Base-by-base conservation (phyloP, 345 rosid genomes). In the Pelargonium nanum region DNA sequence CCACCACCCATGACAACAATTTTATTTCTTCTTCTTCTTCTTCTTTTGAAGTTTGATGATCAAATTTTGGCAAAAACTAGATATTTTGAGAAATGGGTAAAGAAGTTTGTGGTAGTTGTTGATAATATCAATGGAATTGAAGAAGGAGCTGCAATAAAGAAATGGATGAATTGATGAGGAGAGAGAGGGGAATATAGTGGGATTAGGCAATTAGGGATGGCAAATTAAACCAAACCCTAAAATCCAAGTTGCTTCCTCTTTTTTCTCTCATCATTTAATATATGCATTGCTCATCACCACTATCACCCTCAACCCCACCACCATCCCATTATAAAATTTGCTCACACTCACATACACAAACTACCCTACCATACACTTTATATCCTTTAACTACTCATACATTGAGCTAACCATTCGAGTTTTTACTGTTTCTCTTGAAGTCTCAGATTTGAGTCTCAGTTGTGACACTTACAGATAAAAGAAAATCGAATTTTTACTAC, bases 1-100 rank as follows among this genome's bases (percentile, higher is more conserved):
- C 78, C 68, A 61, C 21, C 62, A 40, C 70, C 84, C 85, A 82
- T 82, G 48, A 64, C 52, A 19, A 24, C 23, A 58, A 22, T 19
- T 19, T 26, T 34, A 10, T 50, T 21, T 32, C 19, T 59, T 17
- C 65, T 22, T 51, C 26, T 54, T n/a, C 5, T 19, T 22, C 24
- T 22, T 22, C 48, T 40, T 17, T 40, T 40, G 48, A 40, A 9
- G 48, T 40, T 40, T 40, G 48, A 40, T 40, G 48, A 30, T n/a
- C n/a, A n/a, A n/a, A n/a, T n/a, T n/a, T n/a, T n/a, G n/a, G n/a
- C n/a, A n/a, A n/a, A n/a, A n/a, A n/a, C n/a, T n/a, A n/a, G n/a
- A n/a, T n/a, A n/a, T n/a, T n/a, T n/a, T n/a, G n/a, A n/a, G n/a
- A n/a, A n/a, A n/a, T n/a, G n/a, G n/a, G n/a, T n/a, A n/a, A n/a